These are phyloP conservation scores for Quillaja saponaria DNA, from an alignment of 306 rosid species.

Conservation along the genomic window DNA sequence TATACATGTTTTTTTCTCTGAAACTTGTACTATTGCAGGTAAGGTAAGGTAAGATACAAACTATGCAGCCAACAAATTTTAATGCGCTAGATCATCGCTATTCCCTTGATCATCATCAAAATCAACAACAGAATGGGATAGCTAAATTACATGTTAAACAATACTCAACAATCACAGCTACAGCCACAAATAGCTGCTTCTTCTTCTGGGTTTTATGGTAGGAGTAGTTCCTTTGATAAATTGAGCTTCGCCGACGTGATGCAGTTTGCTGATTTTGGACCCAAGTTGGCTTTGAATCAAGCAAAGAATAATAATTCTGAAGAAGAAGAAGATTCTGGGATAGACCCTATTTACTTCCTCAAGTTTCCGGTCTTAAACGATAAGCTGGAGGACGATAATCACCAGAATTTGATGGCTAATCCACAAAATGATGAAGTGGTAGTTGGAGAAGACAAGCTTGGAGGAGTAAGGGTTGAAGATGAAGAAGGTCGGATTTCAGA, in stretches of 20 bases:
- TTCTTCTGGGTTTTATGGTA: constrained; percentile 42
- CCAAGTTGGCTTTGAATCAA: constrained; percentile 71
- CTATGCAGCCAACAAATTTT: constrained; percentile 54
- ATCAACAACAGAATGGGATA: constrained; percentile 30
- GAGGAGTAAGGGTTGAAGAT: constrained; percentile 22
- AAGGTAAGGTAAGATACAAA: constrained; percentile 9
- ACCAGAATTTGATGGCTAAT: constrained; percentile 37
- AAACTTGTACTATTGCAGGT: constrained; percentile 43
- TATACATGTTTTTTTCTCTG: too few relatives aligned
- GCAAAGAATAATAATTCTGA: constrained; percentile 39
- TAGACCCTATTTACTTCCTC: constrained; percentile 82
- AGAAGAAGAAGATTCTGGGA: constrained; percentile 48
- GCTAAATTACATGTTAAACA: constrained; percentile 50
- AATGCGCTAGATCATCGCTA: constrained; percentile 48
- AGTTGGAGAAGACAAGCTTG: constrained; percentile 1
- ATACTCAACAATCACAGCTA: constrained; percentile 25
- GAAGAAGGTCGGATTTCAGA: constrained; percentile 46
- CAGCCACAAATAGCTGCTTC: constrained; percentile 36
- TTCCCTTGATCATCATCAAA: neutral
- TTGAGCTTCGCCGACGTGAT: constrained; percentile 83
- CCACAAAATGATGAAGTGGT: constrained; percentile 3
- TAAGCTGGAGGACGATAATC: constrained; percentile 38
- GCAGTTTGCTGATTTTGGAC: constrained; percentile 96
- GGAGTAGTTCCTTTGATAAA: constrained; percentile 53
- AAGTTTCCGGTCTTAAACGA: constrained; percentile 84